A percentile compares a stretch with the other conserved stretches of the same genome.
Evolutionary conservation across 2,329 filamentous ascomycete species (phyloP).

Genomic region (Fusarium pininemorale): DNA sequence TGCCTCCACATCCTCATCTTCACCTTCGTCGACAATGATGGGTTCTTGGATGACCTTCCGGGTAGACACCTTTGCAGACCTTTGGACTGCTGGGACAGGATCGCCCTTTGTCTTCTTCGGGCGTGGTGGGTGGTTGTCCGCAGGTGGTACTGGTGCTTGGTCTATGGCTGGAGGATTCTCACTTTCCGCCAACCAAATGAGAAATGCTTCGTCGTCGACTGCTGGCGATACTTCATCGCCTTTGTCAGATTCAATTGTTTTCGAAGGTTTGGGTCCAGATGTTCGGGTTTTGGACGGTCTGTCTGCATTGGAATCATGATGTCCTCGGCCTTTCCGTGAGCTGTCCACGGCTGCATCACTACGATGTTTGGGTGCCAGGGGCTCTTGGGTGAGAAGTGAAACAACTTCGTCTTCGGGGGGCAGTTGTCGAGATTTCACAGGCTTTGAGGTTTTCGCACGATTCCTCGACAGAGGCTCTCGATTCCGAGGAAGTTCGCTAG

Average conservation of each 20-base stretch:
- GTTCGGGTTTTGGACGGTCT: not conserved
- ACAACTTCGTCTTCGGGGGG: not conserved
- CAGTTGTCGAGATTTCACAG: not conserved
- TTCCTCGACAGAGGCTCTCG: not conserved
- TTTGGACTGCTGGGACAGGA: not conserved
- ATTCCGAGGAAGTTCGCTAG: not conserved
- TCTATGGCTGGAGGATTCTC: not conserved
- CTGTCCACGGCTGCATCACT: not conserved
- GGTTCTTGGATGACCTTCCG: not conserved
- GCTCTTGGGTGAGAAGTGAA: not conserved
- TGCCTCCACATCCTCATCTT: not conserved
- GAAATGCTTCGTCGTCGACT: constrained; percentile 16
- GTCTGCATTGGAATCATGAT: not conserved
- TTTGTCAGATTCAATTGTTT: not conserved
- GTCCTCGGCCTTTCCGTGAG: not conserved
- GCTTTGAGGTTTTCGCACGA: not conserved
- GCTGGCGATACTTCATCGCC: not conserved
- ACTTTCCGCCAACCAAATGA: constrained; percentile 18
- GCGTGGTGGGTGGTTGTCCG: not conserved
- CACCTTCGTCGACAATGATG: not conserved
- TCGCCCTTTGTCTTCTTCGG: not conserved
- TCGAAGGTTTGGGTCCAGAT: not conserved
- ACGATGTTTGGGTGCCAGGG: not conserved
- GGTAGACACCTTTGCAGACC: not conserved
- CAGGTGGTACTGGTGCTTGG: not conserved